Percentiles rank a stretch among this genome's conserved stretches.
These are phyloP conservation scores for Colletotrichum filicis DNA, from an alignment of 2,329 filamentous ascomycete genomes.

Conservation along the genomic window DNA sequence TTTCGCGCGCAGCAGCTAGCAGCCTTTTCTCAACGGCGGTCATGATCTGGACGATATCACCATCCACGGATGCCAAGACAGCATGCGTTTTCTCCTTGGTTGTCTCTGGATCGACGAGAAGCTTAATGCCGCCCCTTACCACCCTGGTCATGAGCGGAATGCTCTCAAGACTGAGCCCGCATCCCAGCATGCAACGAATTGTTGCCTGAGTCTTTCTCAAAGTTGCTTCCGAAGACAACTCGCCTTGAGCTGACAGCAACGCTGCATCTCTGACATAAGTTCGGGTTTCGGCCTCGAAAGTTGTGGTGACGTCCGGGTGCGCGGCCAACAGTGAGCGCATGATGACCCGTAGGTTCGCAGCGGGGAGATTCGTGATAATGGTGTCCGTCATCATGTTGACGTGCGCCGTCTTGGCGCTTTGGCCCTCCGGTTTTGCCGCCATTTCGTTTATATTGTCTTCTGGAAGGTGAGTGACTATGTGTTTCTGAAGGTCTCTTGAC, in stretches of 20 bases:
- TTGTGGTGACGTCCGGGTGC: slow-evolving; percentile 43
- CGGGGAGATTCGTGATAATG: slow-evolving; percentile 53
- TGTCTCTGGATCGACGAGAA: not conserved
- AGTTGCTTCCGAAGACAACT: not conserved
- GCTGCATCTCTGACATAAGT: slow-evolving; percentile 40
- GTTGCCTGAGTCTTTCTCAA: slow-evolving; percentile 35
- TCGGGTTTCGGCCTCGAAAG: slow-evolving; percentile 45
- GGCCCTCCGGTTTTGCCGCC: not conserved
- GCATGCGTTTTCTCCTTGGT: not conserved
- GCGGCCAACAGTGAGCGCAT: slow-evolving; percentile 42
- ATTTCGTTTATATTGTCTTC: not conserved
- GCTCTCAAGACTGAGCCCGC: slow-evolving; percentile 37
- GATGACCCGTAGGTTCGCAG: slow-evolving; percentile 51
- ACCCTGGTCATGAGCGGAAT: slow-evolving; percentile 35
- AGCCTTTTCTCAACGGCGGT: slow-evolving; percentile 48
- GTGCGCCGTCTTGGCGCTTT: slow-evolving; percentile 45
- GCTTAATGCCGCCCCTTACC: slow-evolving; percentile 10
- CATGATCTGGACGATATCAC: slow-evolving; percentile 48
- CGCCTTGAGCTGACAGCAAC: not conserved
- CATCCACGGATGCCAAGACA: slow-evolving; percentile 38
- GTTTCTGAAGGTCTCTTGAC: not conserved
- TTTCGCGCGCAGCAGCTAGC: slow-evolving; percentile 36
- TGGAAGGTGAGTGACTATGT: not conserved
- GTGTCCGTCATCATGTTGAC: slow-evolving; percentile 60
- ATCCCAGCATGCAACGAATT: slow-evolving; percentile 42